These are phyloP conservation scores for Metschnikowia peoriensis DNA, from an alignment of 805 yeast genomes.

Conservation along the genomic window DNA sequence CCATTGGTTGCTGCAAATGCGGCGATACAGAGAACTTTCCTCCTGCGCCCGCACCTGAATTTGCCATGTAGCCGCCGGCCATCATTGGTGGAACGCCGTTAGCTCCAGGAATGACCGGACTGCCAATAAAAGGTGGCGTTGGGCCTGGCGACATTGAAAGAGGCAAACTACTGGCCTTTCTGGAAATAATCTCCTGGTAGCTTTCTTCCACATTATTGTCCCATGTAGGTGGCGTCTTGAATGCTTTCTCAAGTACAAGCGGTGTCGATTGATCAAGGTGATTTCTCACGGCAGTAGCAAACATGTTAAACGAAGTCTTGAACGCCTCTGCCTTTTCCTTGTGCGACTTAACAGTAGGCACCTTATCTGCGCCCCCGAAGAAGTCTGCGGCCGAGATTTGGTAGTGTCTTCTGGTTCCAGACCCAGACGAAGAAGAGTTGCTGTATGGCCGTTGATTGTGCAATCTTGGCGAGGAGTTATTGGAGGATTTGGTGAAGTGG, in stretches of 20 bases:
- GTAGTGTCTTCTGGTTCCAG: slow-evolving; percentile 27
- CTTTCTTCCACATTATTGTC: slow-evolving; percentile 55
- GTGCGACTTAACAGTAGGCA: slow-evolving; percentile 40
- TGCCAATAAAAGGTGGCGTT: slow-evolving; percentile 29
- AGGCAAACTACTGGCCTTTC: slow-evolving; percentile 15
- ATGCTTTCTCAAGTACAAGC: slow-evolving; percentile 56
- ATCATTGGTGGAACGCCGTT: slow-evolving; percentile 23
- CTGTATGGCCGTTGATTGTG: slow-evolving; percentile 31
- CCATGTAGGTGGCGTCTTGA: slow-evolving; percentile 79
- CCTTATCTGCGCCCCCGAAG: slow-evolving; percentile 38
- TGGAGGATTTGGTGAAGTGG: slow-evolving; percentile 24
- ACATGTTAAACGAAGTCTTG: slow-evolving; percentile 49
- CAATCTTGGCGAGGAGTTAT: slow-evolving; percentile 35
- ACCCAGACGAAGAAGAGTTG: slow-evolving; percentile 17
- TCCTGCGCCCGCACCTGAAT: slow-evolving; percentile 11
- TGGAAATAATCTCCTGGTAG: slow-evolving; percentile 52
- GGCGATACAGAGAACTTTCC: slow-evolving; percentile 26
- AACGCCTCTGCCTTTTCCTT: slow-evolving; percentile 36
- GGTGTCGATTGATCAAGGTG: slow-evolving; percentile 22
- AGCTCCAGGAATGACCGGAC: slow-evolving; percentile 26
- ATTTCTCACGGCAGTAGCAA: slow-evolving; percentile 43
- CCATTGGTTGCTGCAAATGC: slow-evolving; percentile 32
- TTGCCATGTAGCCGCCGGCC: slow-evolving; percentile 13
- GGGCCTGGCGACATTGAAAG: slow-evolving; percentile 19
- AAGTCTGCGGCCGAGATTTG: slow-evolving; percentile 42